phyloP scores from a whole-genome alignment of 2,329 filamentous ascomycete species.

The Claviceps sp. region DNA sequence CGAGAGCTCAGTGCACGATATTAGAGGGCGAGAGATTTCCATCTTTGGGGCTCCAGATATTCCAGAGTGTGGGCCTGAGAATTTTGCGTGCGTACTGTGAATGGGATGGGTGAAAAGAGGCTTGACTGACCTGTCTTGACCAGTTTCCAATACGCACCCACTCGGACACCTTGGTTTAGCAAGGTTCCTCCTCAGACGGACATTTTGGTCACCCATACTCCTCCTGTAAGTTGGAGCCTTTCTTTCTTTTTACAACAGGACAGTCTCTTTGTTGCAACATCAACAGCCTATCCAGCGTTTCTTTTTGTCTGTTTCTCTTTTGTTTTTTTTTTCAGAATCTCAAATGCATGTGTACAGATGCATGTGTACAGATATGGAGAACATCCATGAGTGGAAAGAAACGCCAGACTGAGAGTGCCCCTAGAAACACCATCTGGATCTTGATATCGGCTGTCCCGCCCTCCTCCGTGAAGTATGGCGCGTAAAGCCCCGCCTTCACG shows the following conservation, averaged over 20 bases:
- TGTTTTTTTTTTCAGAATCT: not conserved
- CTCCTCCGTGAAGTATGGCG: slow-evolving; percentile 62
- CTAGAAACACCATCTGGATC: slow-evolving; percentile 53
- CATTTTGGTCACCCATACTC: slow-evolving; percentile 69
- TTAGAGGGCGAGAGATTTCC: slow-evolving; percentile 38
- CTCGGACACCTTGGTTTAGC: slow-evolving; percentile 56
- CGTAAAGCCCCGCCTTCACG: slow-evolving; percentile 59
- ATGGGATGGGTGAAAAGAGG: not conserved
- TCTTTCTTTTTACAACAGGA: too few species aligned
- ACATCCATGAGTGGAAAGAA: too few species aligned
- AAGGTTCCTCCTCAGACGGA: slow-evolving; percentile 61
- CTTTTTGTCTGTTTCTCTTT: not conserved
- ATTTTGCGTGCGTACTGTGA: slow-evolving; percentile 41
- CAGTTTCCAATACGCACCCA: slow-evolving; percentile 59
- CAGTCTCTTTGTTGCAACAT: not conserved
- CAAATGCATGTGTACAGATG: too few species aligned
- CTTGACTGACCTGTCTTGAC: not conserved
- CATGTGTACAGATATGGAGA: too few species aligned
- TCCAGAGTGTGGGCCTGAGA: slow-evolving; percentile 56
- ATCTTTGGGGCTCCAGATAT: slow-evolving; percentile 76
- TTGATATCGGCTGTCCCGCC: slow-evolving; percentile 55
- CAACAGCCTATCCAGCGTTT: not conserved
- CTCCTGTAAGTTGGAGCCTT: slow-evolving; percentile 37
- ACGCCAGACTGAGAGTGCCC: not conserved
- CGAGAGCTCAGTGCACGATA: slow-evolving; percentile 46